A percentile compares a stretch with the other conserved stretches of the same genome.
These are phyloP conservation scores for Cyclocybe aegerita DNA, from an alignment of 768 basidiomycete species.

Conservation along the genomic window DNA sequence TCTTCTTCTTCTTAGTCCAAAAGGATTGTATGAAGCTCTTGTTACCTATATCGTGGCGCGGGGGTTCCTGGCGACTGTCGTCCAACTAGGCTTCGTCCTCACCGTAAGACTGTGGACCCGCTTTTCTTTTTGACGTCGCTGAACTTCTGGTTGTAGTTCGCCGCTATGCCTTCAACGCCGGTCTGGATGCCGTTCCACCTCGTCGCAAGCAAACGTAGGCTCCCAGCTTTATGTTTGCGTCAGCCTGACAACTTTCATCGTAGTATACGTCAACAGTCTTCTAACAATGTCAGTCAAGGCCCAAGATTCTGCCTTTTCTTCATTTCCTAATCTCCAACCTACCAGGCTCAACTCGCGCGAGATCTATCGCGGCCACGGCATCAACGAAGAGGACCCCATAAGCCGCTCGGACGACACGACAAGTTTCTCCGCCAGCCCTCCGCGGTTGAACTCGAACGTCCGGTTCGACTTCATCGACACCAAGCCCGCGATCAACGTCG, in stretches of 20 bases:
- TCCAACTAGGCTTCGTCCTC: constrained; percentile 19
- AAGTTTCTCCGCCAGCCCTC: not conserved
- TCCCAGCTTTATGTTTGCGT: not conserved
- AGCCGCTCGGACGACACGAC: not conserved
- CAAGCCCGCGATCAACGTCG: constrained; percentile 1
- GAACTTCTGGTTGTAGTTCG: constrained; percentile 14
- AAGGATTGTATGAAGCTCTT: constrained; percentile 17
- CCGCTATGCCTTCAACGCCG: constrained; percentile 14
- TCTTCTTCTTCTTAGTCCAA: not conserved
- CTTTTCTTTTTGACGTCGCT: not conserved
- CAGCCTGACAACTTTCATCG: not conserved
- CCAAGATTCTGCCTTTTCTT: not conserved
- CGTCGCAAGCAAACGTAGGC: constrained; percentile 22
- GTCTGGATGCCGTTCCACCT: constrained; percentile 28
- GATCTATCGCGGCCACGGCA: constrained; percentile 13
- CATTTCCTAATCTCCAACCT: not conserved
- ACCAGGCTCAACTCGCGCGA: constrained; percentile 22
- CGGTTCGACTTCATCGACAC: constrained; percentile 10
- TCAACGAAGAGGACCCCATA: constrained; percentile 15
- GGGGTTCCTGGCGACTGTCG: constrained; percentile 11
- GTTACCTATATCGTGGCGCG: constrained; percentile 16
- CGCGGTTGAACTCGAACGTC: constrained; percentile 5
- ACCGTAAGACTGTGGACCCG: constrained; percentile 9
- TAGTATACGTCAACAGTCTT: constrained; percentile 24
- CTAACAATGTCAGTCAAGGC: constrained; percentile 14